Conservation (phyloP, 1,284 basidiomycete species). For the Polyporus tsugae region DNA sequence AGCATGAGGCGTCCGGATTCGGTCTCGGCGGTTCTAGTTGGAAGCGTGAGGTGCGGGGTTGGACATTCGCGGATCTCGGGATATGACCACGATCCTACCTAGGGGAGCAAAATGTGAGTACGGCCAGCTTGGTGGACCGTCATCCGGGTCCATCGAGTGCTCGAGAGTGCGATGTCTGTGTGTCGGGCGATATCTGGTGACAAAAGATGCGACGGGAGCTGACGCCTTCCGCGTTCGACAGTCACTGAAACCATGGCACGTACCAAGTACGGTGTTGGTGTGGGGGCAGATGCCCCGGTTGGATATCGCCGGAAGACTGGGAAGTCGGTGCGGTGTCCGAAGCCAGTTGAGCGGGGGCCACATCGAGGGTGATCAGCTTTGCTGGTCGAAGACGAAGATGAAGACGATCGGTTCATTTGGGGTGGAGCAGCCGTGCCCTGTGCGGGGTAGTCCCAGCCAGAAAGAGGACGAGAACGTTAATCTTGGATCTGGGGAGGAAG, state of each 20-base stretch:
- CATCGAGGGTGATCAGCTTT: slow-evolving; percentile 16
- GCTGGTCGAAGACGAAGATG: too few species aligned
- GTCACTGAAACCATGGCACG: neutral
- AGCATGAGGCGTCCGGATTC: slow-evolving; percentile 17
- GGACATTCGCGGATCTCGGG: slow-evolving; percentile 6
- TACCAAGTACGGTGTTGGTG: neutral
- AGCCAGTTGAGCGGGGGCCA: neutral
- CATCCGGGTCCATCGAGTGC: too few species aligned
- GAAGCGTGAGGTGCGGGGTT: slow-evolving; percentile 5
- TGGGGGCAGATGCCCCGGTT: neutral
- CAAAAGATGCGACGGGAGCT: neutral
- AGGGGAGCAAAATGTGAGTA: too few species aligned
- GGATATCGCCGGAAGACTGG: neutral
- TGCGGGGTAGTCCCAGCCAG: neutral
- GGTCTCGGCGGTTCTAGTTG: slow-evolving; percentile 16
- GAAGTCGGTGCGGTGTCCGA: slow-evolving; percentile 17
- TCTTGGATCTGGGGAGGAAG: slow-evolving; percentile 15
- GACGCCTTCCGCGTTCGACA: neutral
- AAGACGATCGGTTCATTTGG: neutral
- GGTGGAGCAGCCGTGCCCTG: slow-evolving; percentile 1
- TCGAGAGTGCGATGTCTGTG: neutral
- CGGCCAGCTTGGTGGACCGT: neutral
- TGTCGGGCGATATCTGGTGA: neutral
- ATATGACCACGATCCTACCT: neutral
- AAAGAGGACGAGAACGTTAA: slow-evolving; percentile 19